Conservation (phyloP, 1,139 yeast species). For the Wickerhamomyces sp. region DNA sequence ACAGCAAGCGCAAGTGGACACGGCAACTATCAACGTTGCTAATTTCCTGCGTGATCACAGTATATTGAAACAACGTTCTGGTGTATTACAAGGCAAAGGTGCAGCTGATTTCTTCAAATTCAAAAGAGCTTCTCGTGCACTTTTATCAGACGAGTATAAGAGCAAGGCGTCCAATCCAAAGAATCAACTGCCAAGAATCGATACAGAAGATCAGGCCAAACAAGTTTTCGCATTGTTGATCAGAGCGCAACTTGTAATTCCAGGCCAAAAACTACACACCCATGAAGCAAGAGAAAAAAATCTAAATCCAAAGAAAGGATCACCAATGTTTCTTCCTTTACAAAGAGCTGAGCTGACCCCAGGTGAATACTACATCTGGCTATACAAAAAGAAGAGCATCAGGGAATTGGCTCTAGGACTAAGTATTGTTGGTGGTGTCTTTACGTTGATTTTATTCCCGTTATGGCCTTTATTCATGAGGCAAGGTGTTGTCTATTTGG, state of each 20-base stretch:
- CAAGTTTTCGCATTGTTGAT: constrained; percentile 64
- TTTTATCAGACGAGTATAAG: constrained; percentile 68
- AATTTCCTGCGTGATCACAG: constrained; percentile 61
- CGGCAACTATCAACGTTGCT: constrained; percentile 58
- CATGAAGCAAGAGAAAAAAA: constrained; percentile 62
- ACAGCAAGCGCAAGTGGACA: constrained; percentile 25
- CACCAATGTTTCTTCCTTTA: constrained; percentile 64
- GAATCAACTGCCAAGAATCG: constrained; percentile 53
- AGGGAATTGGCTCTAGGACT: constrained; percentile 56
- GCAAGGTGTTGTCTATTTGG: constrained; percentile 84
- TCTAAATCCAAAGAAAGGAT: constrained; percentile 64
- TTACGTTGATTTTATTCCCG: constrained; percentile 84
- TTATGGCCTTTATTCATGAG: constrained; percentile 94
- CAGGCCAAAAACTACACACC: constrained; percentile 67
- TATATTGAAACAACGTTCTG: constrained; percentile 72
- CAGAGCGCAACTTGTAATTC: constrained; percentile 68
- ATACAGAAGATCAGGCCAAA: constrained; percentile 51
- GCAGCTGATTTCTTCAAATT: constrained; percentile 76
- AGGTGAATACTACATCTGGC: constrained; percentile 87
- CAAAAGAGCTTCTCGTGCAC: constrained; percentile 78
- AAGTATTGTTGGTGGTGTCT: constrained; percentile 61
- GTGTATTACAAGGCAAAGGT: constrained; percentile 60
- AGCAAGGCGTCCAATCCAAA: constrained; percentile 49
- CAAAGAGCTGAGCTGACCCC: constrained; percentile 69
- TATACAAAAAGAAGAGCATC: constrained; percentile 73